A percentile compares a stretch with the other conserved stretches of the same genome.
Evolutionary conservation across 768 basidiomycete species (phyloP).

Genomic region (Tricholoma furcatifolium): DNA sequence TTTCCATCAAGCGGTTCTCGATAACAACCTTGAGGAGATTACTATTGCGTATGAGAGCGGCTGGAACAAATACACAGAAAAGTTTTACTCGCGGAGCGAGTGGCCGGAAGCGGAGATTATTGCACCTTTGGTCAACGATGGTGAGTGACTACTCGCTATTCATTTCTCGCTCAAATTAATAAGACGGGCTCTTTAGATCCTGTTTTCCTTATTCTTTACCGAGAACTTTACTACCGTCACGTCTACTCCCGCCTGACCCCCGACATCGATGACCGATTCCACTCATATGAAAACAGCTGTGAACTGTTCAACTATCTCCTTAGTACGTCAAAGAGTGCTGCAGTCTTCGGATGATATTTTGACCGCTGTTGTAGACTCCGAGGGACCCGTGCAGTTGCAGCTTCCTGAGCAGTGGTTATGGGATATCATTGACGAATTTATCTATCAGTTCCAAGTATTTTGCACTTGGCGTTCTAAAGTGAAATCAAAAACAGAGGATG

Average conservation of each 20-base stretch:
- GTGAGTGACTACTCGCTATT: constrained; percentile 37
- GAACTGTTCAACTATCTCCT: constrained; percentile 97
- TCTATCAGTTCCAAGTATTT: constrained; percentile 98
- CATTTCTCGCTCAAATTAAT: neutral
- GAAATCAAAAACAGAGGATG: constrained; percentile 86
- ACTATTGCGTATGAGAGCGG: constrained; percentile 94
- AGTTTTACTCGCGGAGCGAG: constrained; percentile 90
- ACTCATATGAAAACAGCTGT: constrained; percentile 97
- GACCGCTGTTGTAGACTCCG: constrained; percentile 62
- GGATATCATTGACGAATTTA: constrained; percentile 97
- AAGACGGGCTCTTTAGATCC: constrained; percentile 53
- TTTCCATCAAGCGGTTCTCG: constrained; percentile 89
- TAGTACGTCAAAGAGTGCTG: constrained; percentile 49
- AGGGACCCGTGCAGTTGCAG: constrained; percentile 89
- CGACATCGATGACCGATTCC: constrained; percentile 96
- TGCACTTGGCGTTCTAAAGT: constrained; percentile 88
- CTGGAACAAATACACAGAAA: constrained; percentile 96
- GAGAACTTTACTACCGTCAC: constrained; percentile 93
- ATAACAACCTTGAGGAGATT: constrained; percentile 90
- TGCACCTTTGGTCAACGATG: constrained; percentile 91
- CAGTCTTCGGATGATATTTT: neutral
- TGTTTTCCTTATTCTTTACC: constrained; percentile 95
- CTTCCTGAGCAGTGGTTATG: constrained; percentile 98
- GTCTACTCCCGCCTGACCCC: constrained; percentile 95
- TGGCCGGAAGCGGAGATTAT: constrained; percentile 98